Base-by-base conservation (phyloP, 2,329 filamentous ascomycete species). In the Tolypocladium album region DNA sequence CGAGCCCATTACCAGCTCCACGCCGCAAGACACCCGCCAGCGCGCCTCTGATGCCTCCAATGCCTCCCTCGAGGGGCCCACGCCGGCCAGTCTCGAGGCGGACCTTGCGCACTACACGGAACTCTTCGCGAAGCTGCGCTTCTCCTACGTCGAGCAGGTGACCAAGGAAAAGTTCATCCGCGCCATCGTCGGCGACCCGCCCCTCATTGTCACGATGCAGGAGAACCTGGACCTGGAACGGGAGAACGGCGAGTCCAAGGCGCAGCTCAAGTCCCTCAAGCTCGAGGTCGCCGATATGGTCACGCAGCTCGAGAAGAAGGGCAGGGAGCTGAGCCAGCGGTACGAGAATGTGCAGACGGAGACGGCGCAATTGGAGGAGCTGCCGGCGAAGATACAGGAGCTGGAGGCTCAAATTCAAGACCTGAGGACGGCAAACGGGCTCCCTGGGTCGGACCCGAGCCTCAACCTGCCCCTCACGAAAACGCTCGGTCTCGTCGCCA, bases 91-190 rank as follows among this genome's bases (percentile, higher is more conserved):
- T 22, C 80, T 97, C 9, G 86, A 90, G 64, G 90, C 89, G 36
- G 93, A 97, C 73, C 80, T 97, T 36, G 80, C 82, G 38, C 92
- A 97, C 74, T 97, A 97, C 78, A 91, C 90, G 76, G 92, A 97
- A 75, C 84, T 97, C 24, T 99, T 97, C 75, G 88, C 91, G 50
- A 97, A 99, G 76, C 82, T 97, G 45, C 90, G 93, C 67, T 97
- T 97, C 79, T 95, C 90, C 64, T 97, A 97, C 75, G 89, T 97
- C 67, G 94, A 99, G 75, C 94, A 97, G 78, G 92, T 97, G 63
- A 97, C 93, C 53, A 99, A 97, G 76, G 94, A 99, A 73, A 96
- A 96, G 70, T 97, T 97, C 74, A 87, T 99, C 59, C 90, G 92
- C 66, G 88, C 90, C 64, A 95, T 97, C 67, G 91, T 95, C 20